These are phyloP conservation scores for Neocallimastix lanati DNA, from an alignment of 192 early-diverging fungal species.

Conservation along the genomic window DNA sequence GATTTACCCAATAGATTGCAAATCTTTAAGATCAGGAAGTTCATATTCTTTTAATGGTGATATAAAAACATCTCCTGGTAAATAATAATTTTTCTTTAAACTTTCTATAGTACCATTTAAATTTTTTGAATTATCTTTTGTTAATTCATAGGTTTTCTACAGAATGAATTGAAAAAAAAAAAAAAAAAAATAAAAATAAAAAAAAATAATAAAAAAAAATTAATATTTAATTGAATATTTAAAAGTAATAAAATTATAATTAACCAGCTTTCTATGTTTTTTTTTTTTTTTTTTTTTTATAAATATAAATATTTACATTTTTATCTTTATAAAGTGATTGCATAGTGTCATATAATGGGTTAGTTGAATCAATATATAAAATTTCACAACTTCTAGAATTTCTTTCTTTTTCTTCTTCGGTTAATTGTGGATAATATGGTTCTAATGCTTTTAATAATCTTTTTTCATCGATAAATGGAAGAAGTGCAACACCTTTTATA, in stretches of 20 bases:
- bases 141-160: neutral
- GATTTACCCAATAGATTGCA: neutral
- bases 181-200: no score
- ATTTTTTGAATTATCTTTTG: neutral
- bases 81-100: neutral
- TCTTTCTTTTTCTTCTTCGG: constrained; percentile 16
- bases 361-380: neutral
- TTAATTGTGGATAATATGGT: constrained; percentile 16
- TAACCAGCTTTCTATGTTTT: no score
- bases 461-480: constrained; percentile 86
- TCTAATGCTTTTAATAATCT: constrained; percentile 46
- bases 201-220: no score
- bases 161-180: no score
- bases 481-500: constrained; percentile 60
- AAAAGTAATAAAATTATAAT: no score
- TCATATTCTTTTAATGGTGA: neutral
- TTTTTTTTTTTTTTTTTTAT: no score
- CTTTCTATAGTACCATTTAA: neutral
- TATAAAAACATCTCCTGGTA: neutral
- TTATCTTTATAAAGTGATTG: neutral
- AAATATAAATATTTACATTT: neutral
- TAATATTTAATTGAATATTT: no score
- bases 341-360: neutral
- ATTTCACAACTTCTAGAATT: neutral
- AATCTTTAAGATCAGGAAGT: neutral